Percentiles rank a stretch among this genome's conserved stretches.
These are phyloP conservation scores for Cytospora piceae DNA, from an alignment of 2,329 filamentous ascomycete genomes.

Conservation along the genomic window DNA sequence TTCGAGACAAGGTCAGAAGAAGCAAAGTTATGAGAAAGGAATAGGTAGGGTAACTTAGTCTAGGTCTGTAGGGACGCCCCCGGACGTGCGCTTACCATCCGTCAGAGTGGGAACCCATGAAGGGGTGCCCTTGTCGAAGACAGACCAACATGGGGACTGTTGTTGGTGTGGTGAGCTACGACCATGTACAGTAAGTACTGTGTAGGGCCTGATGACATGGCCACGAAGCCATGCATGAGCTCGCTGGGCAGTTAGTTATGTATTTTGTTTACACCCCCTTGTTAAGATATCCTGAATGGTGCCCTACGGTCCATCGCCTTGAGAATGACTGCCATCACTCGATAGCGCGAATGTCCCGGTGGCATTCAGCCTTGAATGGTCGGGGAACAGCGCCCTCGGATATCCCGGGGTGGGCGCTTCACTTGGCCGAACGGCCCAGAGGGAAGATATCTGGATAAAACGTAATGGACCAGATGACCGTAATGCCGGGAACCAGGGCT, in stretches of 20 bases:
- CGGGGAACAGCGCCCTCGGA: conserved; percentile 10
- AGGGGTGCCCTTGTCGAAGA: conserved; percentile 24
- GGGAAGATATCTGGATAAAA: conserved; percentile 8
- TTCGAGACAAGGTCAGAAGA: conserved; percentile 30
- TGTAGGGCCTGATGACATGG: conserved; percentile 42
- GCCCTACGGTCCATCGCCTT: conserved; percentile 16
- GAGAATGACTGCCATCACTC: conserved; percentile 8
- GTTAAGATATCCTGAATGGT: conserved; percentile 21
- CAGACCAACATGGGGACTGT: conserved; percentile 34
- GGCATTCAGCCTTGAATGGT: conserved; percentile 7
- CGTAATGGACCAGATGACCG: conserved; percentile 15
- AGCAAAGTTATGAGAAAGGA: conserved; percentile 25
- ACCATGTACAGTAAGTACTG: conserved; percentile 32
- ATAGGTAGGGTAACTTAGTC: conserved; percentile 20
- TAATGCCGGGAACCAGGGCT: conserved; percentile 11
- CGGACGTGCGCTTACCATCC: conserved; percentile 24
- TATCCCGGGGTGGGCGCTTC: conserved; percentile 5
- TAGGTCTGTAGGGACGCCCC: conserved; percentile 24
- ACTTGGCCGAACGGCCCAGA: conserved; percentile 5
- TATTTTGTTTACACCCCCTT: conserved; percentile 20
- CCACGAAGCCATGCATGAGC: conserved; percentile 53
- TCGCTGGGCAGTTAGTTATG: conserved; percentile 33
- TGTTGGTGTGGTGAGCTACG: conserved; percentile 41
- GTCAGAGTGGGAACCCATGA: conserved; percentile 22
- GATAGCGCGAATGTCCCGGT: conserved; percentile 14